Evolutionary conservation across 805 yeast genomes (phyloP), one percentile per base, ranked within the genome.

Genomic region (Ogataea pignaliae): DNA sequence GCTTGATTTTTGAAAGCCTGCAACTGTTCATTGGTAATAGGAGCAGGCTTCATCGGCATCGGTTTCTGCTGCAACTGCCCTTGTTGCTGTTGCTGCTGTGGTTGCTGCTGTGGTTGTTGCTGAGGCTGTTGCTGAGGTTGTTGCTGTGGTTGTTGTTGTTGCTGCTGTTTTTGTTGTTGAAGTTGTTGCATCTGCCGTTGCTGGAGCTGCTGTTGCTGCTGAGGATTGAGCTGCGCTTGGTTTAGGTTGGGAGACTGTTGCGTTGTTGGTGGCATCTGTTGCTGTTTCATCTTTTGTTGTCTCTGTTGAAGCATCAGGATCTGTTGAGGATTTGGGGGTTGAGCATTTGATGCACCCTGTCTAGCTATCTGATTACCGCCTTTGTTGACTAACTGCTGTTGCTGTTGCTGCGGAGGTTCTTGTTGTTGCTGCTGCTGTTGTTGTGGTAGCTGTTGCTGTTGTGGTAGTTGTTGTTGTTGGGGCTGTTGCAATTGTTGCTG

Each of bases 1-100:
- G 70, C 71, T 48, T 66, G 70, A 29, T 54, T 55, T 50, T 57
- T 64, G 42, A 59, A 63, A 40, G 51, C 55, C 43, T 60, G 62
- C 33, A 60, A 43, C 45, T 52, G 61, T 45, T 56, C 64, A 34
- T 43, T 46, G 2, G 59, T 51, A 37, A 54, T 48, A 3, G 40
- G 17, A 7, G 42, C 18, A 29, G 12, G 18, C 15, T 36, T 37
- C 34, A 38, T 44, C 13, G 29, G 43, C 44, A 43, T 50, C 29
- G 40, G 53, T 14, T 34, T 45, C 42, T 38, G 48, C 1, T 32
- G 41, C 13, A 26, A 43, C 29, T 42, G 47, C 15, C n/a, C 42
- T 40, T 33, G 41, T 21, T 30, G 40, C 43, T 31, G 47, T 29
- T 34, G 41, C 8, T 45, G 54, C 30, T 40, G 50, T 14, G 37